Base-by-base conservation (phyloP, 441 rosid genomes). In the Croton setiger region DNA sequence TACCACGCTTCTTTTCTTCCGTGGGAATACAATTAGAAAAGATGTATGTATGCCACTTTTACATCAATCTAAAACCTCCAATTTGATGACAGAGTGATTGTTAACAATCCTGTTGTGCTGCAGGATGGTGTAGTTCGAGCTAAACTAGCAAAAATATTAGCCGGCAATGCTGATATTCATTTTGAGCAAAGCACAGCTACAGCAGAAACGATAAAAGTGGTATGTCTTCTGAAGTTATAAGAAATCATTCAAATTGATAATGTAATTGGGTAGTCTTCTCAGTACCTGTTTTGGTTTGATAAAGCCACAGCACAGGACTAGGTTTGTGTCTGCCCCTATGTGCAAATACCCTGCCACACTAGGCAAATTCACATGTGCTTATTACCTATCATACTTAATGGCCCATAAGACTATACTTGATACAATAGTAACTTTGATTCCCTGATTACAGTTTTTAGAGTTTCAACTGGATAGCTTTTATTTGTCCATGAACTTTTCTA, bases 1-100 rank as follows among this genome's bases (percentile, higher is more conserved):
- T 17, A 73, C 76, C 9, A 88, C 85, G 0, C 97, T 95, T 66
- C 92, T 95, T 71, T 95, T 88, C 81, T 95, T 95, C 81, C 90
- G 91, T 21, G 99, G 98, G 60, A 87, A 88, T 79, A 92, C 98
- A n/a, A 70, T 82, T 65, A 85, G 99, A 77, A 95, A 95, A 86
- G 98, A 80, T 60, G 93, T 90, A 90, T 44, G 83, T 15, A 90
- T 44, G 83, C 17, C 41, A 3, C 55, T 43, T 43, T 14, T 23
- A 13, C 13, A 5, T 49, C 17, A 20, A 14, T 63, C 45, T 23
- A 52, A 35, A 18, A 51, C 67, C 49, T 56, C 2, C 14, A 4
- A 70, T 37, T 59, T 57, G 44, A 70, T 59, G 23, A 62, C 7
- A 57, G 72, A 41, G 20, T 69, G 75, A 60, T 69, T 67, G n/a